Evolutionary conservation across 2,329 filamentous ascomycete genomes (phyloP).

Genomic region (Aspergillus pseudoviridinutans): DNA sequence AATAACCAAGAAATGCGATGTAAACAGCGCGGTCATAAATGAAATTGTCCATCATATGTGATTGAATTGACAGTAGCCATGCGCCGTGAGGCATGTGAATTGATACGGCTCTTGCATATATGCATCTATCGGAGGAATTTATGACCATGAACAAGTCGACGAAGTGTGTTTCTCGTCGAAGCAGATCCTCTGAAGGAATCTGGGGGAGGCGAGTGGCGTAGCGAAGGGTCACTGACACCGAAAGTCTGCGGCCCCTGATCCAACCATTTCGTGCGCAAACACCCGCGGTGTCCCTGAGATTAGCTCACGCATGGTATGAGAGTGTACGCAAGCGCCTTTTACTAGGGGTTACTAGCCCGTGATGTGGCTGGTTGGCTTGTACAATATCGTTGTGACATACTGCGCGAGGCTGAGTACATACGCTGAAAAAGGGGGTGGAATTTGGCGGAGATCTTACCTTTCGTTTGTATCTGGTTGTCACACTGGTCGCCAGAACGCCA

Average conservation of each 20-base stretch:
- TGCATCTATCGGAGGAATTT: not conserved
- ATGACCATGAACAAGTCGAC: not conserved
- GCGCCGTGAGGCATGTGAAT: not conserved
- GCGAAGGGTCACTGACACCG: not conserved
- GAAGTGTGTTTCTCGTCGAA: not conserved
- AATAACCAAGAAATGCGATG: not conserved
- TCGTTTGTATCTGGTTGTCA: slow-evolving; percentile 93
- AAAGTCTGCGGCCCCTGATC: not conserved
- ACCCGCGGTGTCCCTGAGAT: not conserved
- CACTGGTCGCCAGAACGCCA: slow-evolving; percentile 88
- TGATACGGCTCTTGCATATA: not conserved
- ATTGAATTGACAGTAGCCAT: not conserved
- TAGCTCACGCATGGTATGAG: not conserved
- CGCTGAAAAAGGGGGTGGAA: not conserved
- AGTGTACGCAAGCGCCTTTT: not conserved
- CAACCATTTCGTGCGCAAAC: not conserved
- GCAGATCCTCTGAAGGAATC: not conserved
- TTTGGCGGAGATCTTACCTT: slow-evolving; percentile 50
- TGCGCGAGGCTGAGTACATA: slow-evolving; percentile 33
- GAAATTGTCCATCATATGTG: not conserved
- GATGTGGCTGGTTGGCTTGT: slow-evolving; percentile 69
- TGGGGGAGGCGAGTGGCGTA: not conserved
- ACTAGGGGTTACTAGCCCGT: slow-evolving; percentile 22
- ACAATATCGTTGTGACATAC: slow-evolving; percentile 98
- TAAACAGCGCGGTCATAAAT: not conserved